A percentile compares a stretch with the other conserved stretches of the same genome.
Evolutionary conservation across 257 asterid genomes (phyloP).

Genomic region (Nicotiana obtusifolia): DNA sequence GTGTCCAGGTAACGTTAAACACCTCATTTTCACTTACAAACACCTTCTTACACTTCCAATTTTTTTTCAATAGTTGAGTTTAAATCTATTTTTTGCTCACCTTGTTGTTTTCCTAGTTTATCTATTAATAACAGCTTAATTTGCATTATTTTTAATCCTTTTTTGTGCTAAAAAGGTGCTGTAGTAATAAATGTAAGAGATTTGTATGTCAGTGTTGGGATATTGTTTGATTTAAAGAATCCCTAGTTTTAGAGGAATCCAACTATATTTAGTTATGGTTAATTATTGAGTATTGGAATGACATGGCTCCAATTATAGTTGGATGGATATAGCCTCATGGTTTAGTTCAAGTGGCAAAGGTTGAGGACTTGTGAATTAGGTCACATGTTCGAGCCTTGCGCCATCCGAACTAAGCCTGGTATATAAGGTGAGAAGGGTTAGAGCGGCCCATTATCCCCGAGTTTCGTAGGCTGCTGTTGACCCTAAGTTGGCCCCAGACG

Average conservation of each 20-base stretch:
- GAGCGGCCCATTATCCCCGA: too few species aligned
- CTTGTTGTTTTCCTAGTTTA: neutral
- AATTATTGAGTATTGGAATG: neutral
- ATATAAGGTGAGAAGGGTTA: too few species aligned
- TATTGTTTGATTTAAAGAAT: neutral
- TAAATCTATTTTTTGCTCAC: neutral
- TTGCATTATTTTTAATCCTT: neutral
- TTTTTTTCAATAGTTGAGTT: neutral
- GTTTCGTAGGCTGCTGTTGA: too few species aligned
- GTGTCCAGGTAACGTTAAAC: slow-evolving; percentile 24
- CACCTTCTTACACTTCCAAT: neutral
- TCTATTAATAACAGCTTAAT: neutral
- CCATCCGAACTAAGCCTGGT: too few species aligned
- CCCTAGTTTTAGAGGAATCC: neutral
- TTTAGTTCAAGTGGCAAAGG: too few species aligned
- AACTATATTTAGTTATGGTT: neutral
- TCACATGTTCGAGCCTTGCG: too few species aligned
- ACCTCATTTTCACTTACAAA: neutral
- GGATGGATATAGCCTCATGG: neutral
- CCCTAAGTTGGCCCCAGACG: too few species aligned
- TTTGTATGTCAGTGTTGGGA: neutral
- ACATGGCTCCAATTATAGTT: neutral
- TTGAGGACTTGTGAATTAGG: too few species aligned
- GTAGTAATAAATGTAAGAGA: neutral
- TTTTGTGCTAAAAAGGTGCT: neutral